Base-by-base conservation (phyloP, 2,329 filamentous ascomycete genomes). In the Aureobasidium sp. region DNA sequence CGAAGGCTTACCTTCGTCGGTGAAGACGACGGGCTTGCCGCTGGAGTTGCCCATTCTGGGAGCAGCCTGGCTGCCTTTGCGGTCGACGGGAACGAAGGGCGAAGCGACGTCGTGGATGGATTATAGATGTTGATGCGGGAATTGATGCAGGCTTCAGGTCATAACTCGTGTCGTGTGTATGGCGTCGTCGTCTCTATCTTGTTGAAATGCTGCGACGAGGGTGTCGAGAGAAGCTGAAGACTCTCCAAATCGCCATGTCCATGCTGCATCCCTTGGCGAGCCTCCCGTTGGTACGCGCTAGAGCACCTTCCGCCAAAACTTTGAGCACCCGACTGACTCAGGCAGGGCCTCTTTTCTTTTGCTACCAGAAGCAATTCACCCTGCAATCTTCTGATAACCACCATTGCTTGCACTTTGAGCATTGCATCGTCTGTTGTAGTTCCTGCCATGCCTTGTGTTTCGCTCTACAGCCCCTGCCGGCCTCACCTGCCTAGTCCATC, bases 1-100 rank as follows among this genome's bases (percentile, higher is more conserved):
- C 42, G 41, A 55, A 56, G 48, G 42, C 85, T 72, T 80, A 96
- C 91, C 90, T 87, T 96, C 90, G 79, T 96, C 92, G 78, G 88
- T 90, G 78, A 92, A 87, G 75, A 91, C 88, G 79, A 96, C 85
- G 77, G 90, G 90, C 77, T 97, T 97, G 77, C 92, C 92, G 78
- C 93, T 91, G 74, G 87, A 89, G 79, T 97, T 97, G 75, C 93
- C 93, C 93, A 97, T 97, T 15, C 1, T 57, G 20, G 37, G 52
- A 56, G 41, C 55, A 42, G 41, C 29, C 42, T 41, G 36, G 39
- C 37, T 44, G 55, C 32, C 17, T 17, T 13, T 37, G 55, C n/a
- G 15, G 27, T 37, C 42, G 55, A 58, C 41, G 51, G 51, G 13
- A 2, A 15, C 8, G 36, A 17, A 2, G 20, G 17, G 51, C 51